Base-by-base conservation (phyloP, 2,329 filamentous ascomycete genomes). In the Penicillium sp. region DNA sequence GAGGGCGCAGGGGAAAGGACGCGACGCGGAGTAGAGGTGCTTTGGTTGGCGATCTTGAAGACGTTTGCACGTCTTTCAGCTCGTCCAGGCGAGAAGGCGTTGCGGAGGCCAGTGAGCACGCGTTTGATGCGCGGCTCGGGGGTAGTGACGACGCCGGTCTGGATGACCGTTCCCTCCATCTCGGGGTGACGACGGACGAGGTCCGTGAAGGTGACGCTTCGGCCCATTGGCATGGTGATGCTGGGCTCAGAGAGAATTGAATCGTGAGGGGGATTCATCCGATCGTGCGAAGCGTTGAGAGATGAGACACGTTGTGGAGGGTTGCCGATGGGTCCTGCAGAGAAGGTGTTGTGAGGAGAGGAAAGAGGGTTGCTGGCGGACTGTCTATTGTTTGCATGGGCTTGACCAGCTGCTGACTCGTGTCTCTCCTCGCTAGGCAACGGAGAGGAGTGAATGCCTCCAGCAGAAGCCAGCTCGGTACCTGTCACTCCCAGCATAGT, bases 131-230 rank as follows among this genome's bases (percentile, higher is more conserved):
- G 34, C 18, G 34, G 34, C 13, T 10, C 15, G 2, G 21, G 16
- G 8, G 23, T n/a, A 14, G 9, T 10, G 18, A 30, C 17, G 6
- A 36, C 17, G 28, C 16, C 20, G 4, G 30, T 38, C 20, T 43
- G 28, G 23, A 43, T 39, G 17, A 43, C 31, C 4, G 11, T 42
- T 7, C 16, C 26, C n/a, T 33, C 36, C 7, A 35, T 3, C 21
- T 36, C 28, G 9, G 32, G 28, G 32, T 36, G 35, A 10, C 32
- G 36, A n/a, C 13, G 21, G 14, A 42, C 16, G 8, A 35, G 20
- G 9, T 37, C 26, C 15, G 18, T 16, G 11, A 28, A 38, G 14
- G 4, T 32, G 10, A 25, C 10, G 7, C 13, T 27, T 3, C 28
- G 7, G 20, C 10, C 14, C 10, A 7, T n/a, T 10, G 13, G 1